These are phyloP conservation scores for Cercospora brassicicola DNA, from an alignment of 2,329 filamentous ascomycete genomes.

Conservation along the genomic window DNA sequence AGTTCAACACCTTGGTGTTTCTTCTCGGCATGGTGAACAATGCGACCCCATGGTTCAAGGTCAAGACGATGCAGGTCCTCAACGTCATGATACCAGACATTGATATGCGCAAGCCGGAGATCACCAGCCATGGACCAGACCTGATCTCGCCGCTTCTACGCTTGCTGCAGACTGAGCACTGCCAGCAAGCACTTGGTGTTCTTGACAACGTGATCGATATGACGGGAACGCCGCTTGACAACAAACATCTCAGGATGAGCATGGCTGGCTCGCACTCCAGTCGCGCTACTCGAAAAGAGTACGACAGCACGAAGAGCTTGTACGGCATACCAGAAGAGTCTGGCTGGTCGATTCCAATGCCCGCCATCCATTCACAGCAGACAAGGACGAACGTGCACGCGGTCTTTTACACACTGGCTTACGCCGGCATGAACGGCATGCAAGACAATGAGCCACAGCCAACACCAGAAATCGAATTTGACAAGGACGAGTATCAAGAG, in stretches of 20 bases:
- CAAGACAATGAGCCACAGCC: slow-evolving; percentile 56
- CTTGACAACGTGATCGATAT: slow-evolving; percentile 95
- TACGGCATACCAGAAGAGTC: slow-evolving; percentile 96
- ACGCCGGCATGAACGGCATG: slow-evolving; percentile 44
- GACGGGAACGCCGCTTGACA: slow-evolving; percentile 82
- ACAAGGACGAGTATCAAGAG: slow-evolving; percentile 80
- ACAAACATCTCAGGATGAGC: slow-evolving; percentile 94
- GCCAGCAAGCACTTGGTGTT: slow-evolving; percentile 86
- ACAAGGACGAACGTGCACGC: slow-evolving; percentile 92
- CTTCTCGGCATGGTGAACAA: slow-evolving; percentile 91
- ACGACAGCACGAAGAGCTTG: slow-evolving; percentile 87
- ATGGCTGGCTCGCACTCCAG: slow-evolving; percentile 85
- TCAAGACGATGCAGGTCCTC: slow-evolving; percentile 88
- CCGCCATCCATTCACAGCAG: slow-evolving; percentile 80
- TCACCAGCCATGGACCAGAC: slow-evolving; percentile 88
- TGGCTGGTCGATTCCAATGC: slow-evolving; percentile 93
- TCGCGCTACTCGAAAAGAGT: slow-evolving; percentile 85
- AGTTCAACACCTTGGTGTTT: slow-evolving; percentile 84
- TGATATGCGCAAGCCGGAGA: slow-evolving; percentile 88
- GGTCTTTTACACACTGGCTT: slow-evolving; percentile 74
- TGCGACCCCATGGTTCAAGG: slow-evolving; percentile 81
- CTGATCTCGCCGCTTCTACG: slow-evolving; percentile 89
- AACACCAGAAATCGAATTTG: slow-evolving; percentile 88
- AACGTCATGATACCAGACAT: slow-evolving; percentile 82
- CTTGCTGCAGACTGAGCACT: slow-evolving; percentile 88